Base-by-base conservation (phyloP, 1,139 yeast species). In the Hyphopichia pseudoburtonii region DNA sequence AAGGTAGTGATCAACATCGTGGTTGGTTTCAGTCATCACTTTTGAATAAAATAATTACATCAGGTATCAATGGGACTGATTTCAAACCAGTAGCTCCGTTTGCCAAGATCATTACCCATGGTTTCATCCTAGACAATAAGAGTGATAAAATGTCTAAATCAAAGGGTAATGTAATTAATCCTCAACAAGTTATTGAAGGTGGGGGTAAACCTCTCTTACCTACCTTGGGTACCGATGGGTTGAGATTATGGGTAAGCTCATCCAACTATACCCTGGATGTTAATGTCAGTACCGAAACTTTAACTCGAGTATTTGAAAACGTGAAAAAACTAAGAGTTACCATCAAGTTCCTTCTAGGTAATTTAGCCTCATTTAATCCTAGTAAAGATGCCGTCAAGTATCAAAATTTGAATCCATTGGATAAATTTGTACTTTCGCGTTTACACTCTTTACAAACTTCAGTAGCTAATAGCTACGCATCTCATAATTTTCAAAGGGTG, bases 21-120 rank as follows among this genome's bases (percentile, higher is more conserved):
- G 99, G 99, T 0, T 92, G 99, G 99, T 92, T 92, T 58, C 99
- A 92, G 63, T 87, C 96, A 19, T 88, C 97, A 1, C 65, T 94
- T 28, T 66, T 94, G 41, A 90, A 95, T 27, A 86, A 82, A 51
- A 74, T 88, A 22, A 90, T 78, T 17, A 62, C 70, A 3, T 65
- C 73, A 1, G 75, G 76, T 2, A 40, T 39, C 4, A 50, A 54
- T 5, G 63, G 62, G 0, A 32, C 35, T 2, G 36, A 46, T 21
- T 70, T 69, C 46, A 46, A 56, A n/a, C 76, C 92, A 0, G 61
- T 69, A 3, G 67, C 79, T 5, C 98, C 98, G 0, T 92, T 76
- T 60, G 76, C 75, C 43, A 72, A 74, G 26, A 78, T 92, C 28
- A 74, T 92, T 15, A 94, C 98, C 0, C 98, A 92, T 60, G 99